Base-by-base conservation (phyloP, 768 basidiomycete species). In the Kwoniella botswanensis region DNA sequence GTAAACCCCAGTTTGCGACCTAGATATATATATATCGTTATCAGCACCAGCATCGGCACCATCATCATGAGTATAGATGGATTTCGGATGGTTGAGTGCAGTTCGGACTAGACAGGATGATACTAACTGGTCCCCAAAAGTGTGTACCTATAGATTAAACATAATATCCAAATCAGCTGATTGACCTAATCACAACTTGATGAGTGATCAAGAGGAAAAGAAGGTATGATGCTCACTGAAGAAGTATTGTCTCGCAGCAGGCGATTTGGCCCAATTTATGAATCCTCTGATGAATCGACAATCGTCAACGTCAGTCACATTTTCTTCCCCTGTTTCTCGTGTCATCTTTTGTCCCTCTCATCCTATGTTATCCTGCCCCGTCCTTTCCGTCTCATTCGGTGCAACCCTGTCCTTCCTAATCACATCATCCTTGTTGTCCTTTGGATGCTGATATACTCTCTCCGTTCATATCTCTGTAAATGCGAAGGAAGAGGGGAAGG, bases 1-100 rank as follows among this genome's bases (percentile, higher is more conserved):
- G 96, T 18, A 99, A 88, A 79, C 96, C 96, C 93, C 96, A 99
- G 86, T 99, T 99, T 71, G 96, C 96, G 71, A 94, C 90, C 95
- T 96, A 55, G 1, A 24, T 21, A 53, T 61, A 60, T 53, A 29
- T 7, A 35, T 35, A 35, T 35, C 35, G 58, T 44, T 41, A 42
- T 29, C 57, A n/a, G 41, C 46, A 50, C 46, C 10, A 50, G 29
- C 53, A 43, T 15, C 21, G 6, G 15, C 58, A 46, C 44, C 44
- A 15, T 3, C n/a, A 54, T 52, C 44, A 50, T 35, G 26, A 22
- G 57, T 13, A 50, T 29, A 29, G 58, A 29, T 59, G 29, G 46
- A 15, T 50, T 3, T 50, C 12, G 46, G 46, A 50, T 15, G 46
- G 9, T 35, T 21, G 11, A 56, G 10, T 41, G 35, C 2, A 29